phyloP scores from a whole-genome alignment of 176 grass and related monocot species.

The sorghum (Sorghum bicolor) region DNA sequence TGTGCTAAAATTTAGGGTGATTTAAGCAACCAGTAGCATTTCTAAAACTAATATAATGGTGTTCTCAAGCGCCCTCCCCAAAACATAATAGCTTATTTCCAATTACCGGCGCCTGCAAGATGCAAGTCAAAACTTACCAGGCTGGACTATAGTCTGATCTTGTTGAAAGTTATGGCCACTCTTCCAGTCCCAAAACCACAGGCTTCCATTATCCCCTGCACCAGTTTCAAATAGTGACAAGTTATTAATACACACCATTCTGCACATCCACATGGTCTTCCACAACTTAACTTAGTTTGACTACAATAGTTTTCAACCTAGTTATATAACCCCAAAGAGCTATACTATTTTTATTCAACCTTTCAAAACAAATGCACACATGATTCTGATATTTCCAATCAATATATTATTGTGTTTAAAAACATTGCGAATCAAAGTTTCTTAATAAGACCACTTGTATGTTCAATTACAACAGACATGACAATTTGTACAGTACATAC shows the following conservation, averaged over 20 bases:
- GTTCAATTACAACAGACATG: not conserved
- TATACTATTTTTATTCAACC: not conserved
- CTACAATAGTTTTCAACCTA: not conserved
- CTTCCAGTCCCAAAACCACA: conserved; percentile 99
- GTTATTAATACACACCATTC: not conserved
- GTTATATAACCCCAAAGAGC: not conserved
- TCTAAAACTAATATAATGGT: not conserved
- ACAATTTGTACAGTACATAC: conserved; percentile 36
- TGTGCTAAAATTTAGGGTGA: not conserved
- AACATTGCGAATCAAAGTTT: not conserved
- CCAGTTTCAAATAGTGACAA: not conserved
- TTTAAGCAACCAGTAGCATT: not conserved
- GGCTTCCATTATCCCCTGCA: conserved; percentile 86
- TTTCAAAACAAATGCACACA: not conserved
- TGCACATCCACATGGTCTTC: not conserved
- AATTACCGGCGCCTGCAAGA: not conserved
- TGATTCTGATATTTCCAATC: not conserved
- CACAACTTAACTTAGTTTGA: not conserved
- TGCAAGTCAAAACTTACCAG: not conserved
- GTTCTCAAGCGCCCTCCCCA: not conserved
- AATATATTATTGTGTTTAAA: not conserved
- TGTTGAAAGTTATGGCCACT: conserved; percentile 99
- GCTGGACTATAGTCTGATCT: conserved; percentile 81
- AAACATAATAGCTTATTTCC: not conserved
- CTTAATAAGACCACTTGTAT: not conserved